A percentile compares a stretch with the other conserved stretches of the same genome.
phyloP scores from a whole-genome alignment of 331 rosid species.

The Saraca asoca region DNA sequence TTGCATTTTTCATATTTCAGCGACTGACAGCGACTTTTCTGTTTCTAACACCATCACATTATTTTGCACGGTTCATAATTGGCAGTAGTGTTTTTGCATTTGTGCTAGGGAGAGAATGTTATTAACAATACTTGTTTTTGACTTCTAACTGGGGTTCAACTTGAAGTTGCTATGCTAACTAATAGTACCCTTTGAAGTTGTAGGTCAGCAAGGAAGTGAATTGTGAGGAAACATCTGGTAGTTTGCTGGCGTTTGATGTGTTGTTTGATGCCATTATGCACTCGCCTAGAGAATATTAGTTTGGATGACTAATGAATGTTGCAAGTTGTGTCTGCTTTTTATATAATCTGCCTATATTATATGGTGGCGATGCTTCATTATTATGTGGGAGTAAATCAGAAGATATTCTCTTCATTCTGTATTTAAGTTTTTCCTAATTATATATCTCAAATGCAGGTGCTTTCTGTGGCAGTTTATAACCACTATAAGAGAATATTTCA shows the following conservation, averaged over 20 bases:
- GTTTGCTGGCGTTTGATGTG: background rate
- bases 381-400: background rate
- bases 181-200: background rate
- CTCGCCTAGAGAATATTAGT: background rate
- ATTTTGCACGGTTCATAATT: background rate
- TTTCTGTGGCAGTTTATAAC: slow-evolving; percentile 92
- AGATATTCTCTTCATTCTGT: background rate
- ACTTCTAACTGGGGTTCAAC: background rate
- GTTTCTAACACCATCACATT: background rate
- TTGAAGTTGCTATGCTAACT: background rate
- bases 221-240: background rate
- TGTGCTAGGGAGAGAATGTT: slow-evolving; percentile 4
- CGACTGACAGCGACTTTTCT: background rate
- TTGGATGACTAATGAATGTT: background rate
- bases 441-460: slow-evolving; percentile 60
- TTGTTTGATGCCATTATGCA: background rate
- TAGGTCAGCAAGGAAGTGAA: background rate
- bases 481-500: slow-evolving; percentile 84
- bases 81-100: background rate
- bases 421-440: background rate
- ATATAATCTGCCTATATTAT: background rate
- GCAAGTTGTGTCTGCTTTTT: background rate
- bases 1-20: too few relatives aligned
- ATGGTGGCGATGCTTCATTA: too few relatives aligned
- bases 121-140: background rate